These are phyloP conservation scores for Echites panduratus DNA, from an alignment of 257 asterid genomes.

Conservation along the genomic window DNA sequence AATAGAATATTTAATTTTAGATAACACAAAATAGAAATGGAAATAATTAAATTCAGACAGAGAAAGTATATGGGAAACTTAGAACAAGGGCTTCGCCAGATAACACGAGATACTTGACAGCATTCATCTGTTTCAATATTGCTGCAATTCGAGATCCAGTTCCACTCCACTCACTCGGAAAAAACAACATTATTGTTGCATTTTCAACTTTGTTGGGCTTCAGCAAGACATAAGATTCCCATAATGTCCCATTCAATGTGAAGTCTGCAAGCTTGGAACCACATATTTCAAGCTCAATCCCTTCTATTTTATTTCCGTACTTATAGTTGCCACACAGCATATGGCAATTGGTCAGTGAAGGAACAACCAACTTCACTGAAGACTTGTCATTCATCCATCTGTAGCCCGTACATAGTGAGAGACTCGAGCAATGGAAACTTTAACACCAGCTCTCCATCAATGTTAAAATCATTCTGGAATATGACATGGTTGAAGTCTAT, in stretches of 20 bases:
- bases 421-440: neutral
- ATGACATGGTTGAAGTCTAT: no score
- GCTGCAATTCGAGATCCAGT: neutral
- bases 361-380: neutral
- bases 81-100: neutral
- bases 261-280: neutral
- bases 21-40: no score
- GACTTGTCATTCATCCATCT: neutral
- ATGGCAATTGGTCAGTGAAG: neutral
- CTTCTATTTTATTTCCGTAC: no score
- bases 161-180: neutral
- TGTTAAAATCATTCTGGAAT: no score
- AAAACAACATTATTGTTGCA: neutral
- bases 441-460: neutral
- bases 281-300: neutral
- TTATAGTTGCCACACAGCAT: neutral
- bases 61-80: neutral
- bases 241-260: neutral
- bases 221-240: neutral
- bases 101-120: neutral
- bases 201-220: neutral
- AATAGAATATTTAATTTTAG: no score
- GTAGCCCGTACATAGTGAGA: neutral
- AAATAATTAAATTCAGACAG: no score
- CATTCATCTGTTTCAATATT: neutral